A percentile compares a stretch with the other conserved stretches of the same genome.
Evolutionary conservation across 257 asterid genomes (phyloP).

Genomic region (Solanum rostratum): DNA sequence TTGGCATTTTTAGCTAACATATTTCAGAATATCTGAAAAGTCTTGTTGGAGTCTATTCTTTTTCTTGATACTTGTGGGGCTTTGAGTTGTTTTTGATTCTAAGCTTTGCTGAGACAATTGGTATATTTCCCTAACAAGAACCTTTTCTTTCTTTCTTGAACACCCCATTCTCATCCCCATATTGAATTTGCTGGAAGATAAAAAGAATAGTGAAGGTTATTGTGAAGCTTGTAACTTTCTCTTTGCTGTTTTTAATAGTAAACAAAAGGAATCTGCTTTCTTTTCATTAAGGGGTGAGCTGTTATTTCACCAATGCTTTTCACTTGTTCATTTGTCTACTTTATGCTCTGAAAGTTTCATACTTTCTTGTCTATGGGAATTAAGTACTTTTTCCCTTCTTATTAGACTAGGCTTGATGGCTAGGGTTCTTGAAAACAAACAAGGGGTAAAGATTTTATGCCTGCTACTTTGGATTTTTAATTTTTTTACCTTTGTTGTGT

Average conservation of each 20-base stretch:
- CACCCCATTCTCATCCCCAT: constrained; percentile 4
- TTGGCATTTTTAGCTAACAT: constrained; percentile 32
- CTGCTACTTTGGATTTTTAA: constrained; percentile 31
- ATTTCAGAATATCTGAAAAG: constrained; percentile 37
- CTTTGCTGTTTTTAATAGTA: neutral
- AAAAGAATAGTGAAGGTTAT: neutral
- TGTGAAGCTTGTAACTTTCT: constrained; percentile 7
- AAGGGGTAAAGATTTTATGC: constrained; percentile 36
- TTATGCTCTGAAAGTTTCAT: constrained; percentile 65
- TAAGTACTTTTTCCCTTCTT: constrained; percentile 23
- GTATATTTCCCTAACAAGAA: constrained; percentile 13
- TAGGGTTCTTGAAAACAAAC: constrained; percentile 29
- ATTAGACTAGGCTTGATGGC: constrained; percentile 39
- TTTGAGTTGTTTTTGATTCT: constrained; percentile 23
- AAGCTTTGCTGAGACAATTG: constrained; percentile 24
- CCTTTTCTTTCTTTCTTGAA: neutral
- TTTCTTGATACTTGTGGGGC: constrained; percentile 45
- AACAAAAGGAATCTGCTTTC: constrained; percentile 85
- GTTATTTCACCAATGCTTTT: constrained; percentile 48
- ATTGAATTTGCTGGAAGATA: constrained; percentile 3
- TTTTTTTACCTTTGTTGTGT: constrained; percentile 27
- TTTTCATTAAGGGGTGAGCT: constrained; percentile 39
- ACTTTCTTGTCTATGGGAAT: constrained; percentile 40
- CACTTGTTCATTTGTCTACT: constrained; percentile 35
- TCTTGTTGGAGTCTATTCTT: constrained; percentile 28